Percentiles rank a stretch among this genome's conserved stretches.
Evolutionary conservation across 352 stramenopile genomes (phyloP).

Genomic region (Thalassiosira livingstoniorum): DNA sequence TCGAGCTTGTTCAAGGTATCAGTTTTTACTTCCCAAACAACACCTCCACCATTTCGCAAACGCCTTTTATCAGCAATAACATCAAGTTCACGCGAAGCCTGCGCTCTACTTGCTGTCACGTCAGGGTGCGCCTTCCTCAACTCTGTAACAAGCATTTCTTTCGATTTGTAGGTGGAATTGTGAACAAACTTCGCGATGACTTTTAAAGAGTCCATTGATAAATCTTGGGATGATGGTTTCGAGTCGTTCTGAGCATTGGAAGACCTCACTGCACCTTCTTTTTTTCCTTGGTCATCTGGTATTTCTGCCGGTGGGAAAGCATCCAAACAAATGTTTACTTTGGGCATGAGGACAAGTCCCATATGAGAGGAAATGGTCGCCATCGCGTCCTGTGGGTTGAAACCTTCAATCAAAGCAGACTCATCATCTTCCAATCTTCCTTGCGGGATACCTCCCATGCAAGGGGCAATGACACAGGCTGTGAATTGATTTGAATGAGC

Average conservation of each 20-base stretch:
- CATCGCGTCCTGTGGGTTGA: constrained; percentile 51
- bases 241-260: constrained; percentile 18
- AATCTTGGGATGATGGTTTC: constrained; percentile 30
- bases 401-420: constrained; percentile 57
- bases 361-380: constrained; percentile 47
- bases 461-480: constrained; percentile 61
- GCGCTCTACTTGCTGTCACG: constrained; percentile 64
- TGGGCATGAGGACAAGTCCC: constrained; percentile 43
- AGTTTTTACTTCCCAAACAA: constrained; percentile 81
- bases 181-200: constrained; percentile 73
- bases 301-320: constrained; percentile 56
- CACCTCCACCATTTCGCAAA: constrained; percentile 50
- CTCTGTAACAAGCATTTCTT: constrained; percentile 80
- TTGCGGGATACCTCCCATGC: constrained; percentile 52
- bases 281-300: constrained; percentile 27
- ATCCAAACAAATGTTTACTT: constrained; percentile 66
- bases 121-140: constrained; percentile 58
- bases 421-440: constrained; percentile 29
- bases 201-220: constrained; percentile 59
- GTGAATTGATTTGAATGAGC: constrained; percentile 32
- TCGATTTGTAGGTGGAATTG: constrained; percentile 74
- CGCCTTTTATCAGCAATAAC: constrained; percentile 75
- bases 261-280: constrained; percentile 6
- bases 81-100: constrained; percentile 74
- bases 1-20: constrained; percentile 65